Evolutionary conservation across 805 yeast genomes (phyloP).

Genomic region (Pichia insulana): DNA sequence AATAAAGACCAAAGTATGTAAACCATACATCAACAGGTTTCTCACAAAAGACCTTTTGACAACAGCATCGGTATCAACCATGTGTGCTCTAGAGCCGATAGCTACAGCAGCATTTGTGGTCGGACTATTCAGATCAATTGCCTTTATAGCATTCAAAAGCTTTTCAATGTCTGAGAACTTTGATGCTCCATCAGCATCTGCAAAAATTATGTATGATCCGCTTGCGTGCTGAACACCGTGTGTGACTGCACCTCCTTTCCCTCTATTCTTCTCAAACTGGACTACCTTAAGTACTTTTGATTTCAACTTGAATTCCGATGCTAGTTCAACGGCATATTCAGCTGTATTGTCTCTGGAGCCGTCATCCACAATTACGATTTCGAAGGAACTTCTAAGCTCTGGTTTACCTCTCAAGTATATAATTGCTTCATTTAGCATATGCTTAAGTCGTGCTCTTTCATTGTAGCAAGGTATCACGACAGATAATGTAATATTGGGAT

Average conservation of each 20-base stretch:
- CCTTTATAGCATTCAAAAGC: constrained; percentile 37
- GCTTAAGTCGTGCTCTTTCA: constrained; percentile 63
- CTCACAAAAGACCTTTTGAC: constrained; percentile 86
- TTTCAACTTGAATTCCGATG: constrained; percentile 35
- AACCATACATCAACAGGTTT: constrained; percentile 86
- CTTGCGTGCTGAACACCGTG: constrained; percentile 76
- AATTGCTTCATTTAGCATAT: constrained; percentile 66
- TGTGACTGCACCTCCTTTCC: constrained; percentile 94
- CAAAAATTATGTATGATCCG: constrained; percentile 74
- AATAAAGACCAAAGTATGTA: constrained; percentile 75
- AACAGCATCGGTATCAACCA: constrained; percentile 93
- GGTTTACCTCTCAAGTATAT: constrained; percentile 33
- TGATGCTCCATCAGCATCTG: constrained; percentile 97
- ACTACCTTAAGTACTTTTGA: constrained; percentile 65
- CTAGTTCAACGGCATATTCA: constrained; percentile 59
- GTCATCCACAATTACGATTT: constrained; percentile 83
- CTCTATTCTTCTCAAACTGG: constrained; percentile 68
- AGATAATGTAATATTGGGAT: constrained; percentile 45
- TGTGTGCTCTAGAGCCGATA: constrained; percentile 91
- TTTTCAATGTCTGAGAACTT: constrained; percentile 59
- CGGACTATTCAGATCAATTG: constrained; percentile 17
- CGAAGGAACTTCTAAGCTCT: constrained; percentile 37
- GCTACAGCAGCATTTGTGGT: constrained; percentile 48
- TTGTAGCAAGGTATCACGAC: constrained; percentile 93
- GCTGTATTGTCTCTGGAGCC: constrained; percentile 81